Conservation (phyloP, 805 yeast genomes). For the Kodamaea jinghongensis region DNA sequence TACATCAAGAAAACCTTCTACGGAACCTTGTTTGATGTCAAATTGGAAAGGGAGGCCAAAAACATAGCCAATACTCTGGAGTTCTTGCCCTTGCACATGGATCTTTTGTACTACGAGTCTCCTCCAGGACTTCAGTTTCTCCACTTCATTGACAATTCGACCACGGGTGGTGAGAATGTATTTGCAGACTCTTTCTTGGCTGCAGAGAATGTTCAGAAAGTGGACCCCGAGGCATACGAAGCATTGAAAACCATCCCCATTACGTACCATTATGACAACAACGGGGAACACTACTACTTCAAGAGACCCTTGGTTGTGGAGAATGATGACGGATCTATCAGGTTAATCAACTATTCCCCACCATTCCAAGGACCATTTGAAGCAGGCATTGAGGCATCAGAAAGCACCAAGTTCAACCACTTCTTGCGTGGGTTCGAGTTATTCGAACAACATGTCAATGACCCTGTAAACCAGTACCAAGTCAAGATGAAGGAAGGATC, state of each 20-base stretch:
- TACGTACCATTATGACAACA: slow-evolving; percentile 65
- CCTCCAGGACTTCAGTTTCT: slow-evolving; percentile 78
- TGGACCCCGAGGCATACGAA: slow-evolving; percentile 60
- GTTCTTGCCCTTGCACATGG: slow-evolving; percentile 74
- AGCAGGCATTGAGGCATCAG: slow-evolving; percentile 46
- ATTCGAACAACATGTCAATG: slow-evolving; percentile 59
- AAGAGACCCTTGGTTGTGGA: slow-evolving; percentile 64
- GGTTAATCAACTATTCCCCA: slow-evolving; percentile 71
- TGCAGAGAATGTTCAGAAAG: slow-evolving; percentile 50
- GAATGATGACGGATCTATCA: slow-evolving; percentile 37
- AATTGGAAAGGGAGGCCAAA: slow-evolving; percentile 46
- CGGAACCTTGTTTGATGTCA: slow-evolving; percentile 70
- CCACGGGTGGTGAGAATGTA: slow-evolving; percentile 64
- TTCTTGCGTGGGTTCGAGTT: slow-evolving; percentile 55
- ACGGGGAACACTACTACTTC: slow-evolving; percentile 58
- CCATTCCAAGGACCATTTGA: slow-evolving; percentile 83
- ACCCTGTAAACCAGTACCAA: slow-evolving; percentile 52
- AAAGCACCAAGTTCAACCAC: slow-evolving; percentile 44
- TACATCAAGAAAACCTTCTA: slow-evolving; percentile 70
- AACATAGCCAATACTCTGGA: slow-evolving; percentile 69
- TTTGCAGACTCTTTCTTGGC: slow-evolving; percentile 72
- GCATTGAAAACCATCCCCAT: slow-evolving; percentile 64
- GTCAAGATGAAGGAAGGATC: slow-evolving; percentile 55
- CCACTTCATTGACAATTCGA: slow-evolving; percentile 55
- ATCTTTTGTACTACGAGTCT: slow-evolving; percentile 70